Conservation (phyloP, 108 stramenopile genomes). For the Cyclotella cryptica region DNA sequence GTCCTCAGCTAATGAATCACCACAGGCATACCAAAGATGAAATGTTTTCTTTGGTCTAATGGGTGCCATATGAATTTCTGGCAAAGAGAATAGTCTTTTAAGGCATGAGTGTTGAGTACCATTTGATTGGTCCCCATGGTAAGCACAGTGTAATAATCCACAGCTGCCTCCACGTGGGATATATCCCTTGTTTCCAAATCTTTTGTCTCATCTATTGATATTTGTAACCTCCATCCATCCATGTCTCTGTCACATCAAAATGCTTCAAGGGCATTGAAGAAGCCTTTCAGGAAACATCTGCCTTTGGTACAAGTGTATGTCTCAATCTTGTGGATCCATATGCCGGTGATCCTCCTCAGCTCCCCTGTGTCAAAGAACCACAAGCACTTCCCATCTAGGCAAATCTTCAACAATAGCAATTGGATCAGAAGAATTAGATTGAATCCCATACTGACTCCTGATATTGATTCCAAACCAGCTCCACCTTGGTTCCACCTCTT, state of each 20-base stretch:
- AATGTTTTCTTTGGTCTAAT: conserved; percentile 1
- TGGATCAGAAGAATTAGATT: no score
- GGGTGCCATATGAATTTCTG: neutral
- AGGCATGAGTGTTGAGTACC: neutral
- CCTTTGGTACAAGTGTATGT: no score
- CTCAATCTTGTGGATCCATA: conserved; percentile 8
- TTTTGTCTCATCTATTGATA: neutral
- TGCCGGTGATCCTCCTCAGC: conserved; percentile 13
- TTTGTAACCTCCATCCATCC: conserved; percentile 15
- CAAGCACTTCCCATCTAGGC: neutral
- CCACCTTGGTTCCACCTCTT: conserved; percentile 13
- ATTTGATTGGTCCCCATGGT: conserved; percentile 4
- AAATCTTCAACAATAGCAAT: neutral
- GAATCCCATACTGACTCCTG: neutral
- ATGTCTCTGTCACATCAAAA: conserved; percentile 10
- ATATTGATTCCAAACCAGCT: neutral
- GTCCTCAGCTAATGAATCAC: conserved; percentile 8
- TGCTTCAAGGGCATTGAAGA: conserved; percentile 22
- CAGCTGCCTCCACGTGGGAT: neutral
- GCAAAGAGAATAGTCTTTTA: neutral
- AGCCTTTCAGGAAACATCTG: no score
- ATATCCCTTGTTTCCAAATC: conserved; percentile 4
- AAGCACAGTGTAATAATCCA: neutral
- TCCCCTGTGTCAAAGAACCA: conserved; percentile 14
- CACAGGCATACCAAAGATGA: conserved; percentile 6